phyloP scores from a whole-genome alignment of 495 filamentous ascomycete genomes.

The Tuber calosporum region DNA sequence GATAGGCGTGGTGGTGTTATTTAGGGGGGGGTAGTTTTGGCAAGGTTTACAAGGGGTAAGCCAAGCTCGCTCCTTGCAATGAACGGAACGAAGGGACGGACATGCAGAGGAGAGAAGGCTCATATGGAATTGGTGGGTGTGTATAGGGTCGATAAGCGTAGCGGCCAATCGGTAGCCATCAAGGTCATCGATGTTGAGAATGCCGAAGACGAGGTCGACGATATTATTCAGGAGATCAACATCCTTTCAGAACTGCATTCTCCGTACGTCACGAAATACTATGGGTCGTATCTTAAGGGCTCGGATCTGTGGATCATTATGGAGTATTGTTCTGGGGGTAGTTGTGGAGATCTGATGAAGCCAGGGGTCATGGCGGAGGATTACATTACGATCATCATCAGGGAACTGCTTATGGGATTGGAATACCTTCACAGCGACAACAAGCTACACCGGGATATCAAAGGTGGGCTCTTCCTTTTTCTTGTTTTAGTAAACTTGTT shows the following conservation, averaged over 20 bases:
- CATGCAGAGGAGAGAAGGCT: slow-evolving; percentile 50
- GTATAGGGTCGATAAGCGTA: slow-evolving; percentile 28
- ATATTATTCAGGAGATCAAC: slow-evolving; percentile 95
- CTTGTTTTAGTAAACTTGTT: slow-evolving; percentile 3
- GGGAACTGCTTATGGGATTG: slow-evolving; percentile 79
- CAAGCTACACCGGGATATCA: slow-evolving; percentile 96
- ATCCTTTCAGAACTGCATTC: slow-evolving; percentile 91
- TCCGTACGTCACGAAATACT: slow-evolving; percentile 91
- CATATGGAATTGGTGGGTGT: slow-evolving; percentile 13
- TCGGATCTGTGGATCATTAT: slow-evolving; percentile 99
- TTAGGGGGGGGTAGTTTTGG: slow-evolving; percentile 82
- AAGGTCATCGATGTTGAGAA: slow-evolving; percentile 92
- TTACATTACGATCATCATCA: slow-evolving; percentile 90
- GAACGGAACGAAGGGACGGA: slow-evolving; percentile 83
- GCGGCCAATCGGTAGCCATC: slow-evolving; percentile 31
- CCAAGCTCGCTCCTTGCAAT: slow-evolving; percentile 36
- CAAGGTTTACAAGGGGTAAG: slow-evolving; percentile 76
- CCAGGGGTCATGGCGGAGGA: slow-evolving; percentile 82
- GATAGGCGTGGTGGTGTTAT: slow-evolving; percentile 5
- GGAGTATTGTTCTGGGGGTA: slow-evolving; percentile 92
- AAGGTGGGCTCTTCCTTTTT: slow-evolving; percentile 44
- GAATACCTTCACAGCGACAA: slow-evolving; percentile 92
- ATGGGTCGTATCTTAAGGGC: slow-evolving; percentile 85
- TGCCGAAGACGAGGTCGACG: slow-evolving; percentile 93
- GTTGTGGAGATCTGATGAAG: slow-evolving; percentile 91